Evolutionary conservation across 257 asterid species (phyloP).

Genomic region (Solanum bulbocastanum): DNA sequence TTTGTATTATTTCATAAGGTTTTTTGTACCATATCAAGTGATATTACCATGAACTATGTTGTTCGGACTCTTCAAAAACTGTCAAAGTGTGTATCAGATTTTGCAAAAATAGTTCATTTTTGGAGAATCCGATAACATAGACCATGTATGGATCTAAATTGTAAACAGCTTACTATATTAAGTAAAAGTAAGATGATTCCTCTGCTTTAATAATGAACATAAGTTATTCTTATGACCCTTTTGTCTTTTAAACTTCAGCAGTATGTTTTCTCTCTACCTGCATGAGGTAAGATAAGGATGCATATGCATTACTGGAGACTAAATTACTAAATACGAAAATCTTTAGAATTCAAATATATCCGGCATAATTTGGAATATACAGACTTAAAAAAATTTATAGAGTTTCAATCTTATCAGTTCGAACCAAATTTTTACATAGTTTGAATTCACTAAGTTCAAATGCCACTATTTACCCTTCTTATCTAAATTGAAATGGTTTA

Average conservation of each 20-base stretch:
- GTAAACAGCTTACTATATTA: background rate
- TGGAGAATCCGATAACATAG: background rate
- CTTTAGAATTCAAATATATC: background rate
- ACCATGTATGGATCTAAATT: background rate
- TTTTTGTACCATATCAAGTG: background rate
- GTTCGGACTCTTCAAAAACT: background rate
- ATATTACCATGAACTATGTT: background rate
- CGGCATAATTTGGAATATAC: background rate
- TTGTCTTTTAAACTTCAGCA: background rate
- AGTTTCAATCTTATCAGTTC: background rate
- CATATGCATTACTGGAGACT: background rate
- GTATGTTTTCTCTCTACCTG: background rate
- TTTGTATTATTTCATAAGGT: background rate
- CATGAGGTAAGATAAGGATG: background rate
- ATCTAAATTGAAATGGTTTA: background rate
- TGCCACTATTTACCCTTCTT: background rate
- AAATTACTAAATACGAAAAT: background rate
- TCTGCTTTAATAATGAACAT: background rate
- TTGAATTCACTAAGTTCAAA: background rate
- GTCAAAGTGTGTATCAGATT: background rate
- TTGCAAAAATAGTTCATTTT: background rate
- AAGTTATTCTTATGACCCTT: background rate
- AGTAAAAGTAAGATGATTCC: background rate
- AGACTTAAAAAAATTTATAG: background rate
- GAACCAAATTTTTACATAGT: background rate